A percentile compares a stretch with the other conserved stretches of the same genome.
phyloP scores from a whole-genome alignment of 306 rosid species.

The Cicer bijugum region DNA sequence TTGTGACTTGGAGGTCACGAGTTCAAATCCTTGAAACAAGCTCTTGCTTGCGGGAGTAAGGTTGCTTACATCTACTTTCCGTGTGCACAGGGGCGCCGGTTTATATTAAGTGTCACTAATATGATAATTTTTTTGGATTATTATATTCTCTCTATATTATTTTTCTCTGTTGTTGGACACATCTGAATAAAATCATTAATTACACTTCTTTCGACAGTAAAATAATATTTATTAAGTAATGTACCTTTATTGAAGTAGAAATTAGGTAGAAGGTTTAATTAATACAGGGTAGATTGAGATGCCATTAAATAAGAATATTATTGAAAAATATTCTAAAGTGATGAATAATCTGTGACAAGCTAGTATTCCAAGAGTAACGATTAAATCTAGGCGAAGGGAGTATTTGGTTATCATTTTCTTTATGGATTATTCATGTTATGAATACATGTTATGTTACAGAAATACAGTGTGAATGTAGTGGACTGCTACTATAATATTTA shows the following conservation, averaged over 20 bases:
- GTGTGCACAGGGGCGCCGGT: background rate
- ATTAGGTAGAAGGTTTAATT: background rate
- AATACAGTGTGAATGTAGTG: constrained; percentile 11
- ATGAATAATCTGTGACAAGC: constrained; percentile 1
- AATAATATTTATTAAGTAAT: background rate
- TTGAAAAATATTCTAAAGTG: background rate
- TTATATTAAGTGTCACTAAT: constrained; percentile 15
- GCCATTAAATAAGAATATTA: background rate
- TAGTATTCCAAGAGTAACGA: background rate
- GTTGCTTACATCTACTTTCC: background rate
- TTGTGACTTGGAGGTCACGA: background rate
- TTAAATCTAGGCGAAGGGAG: background rate
- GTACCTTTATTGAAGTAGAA: background rate
- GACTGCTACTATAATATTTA: constrained; percentile 23
- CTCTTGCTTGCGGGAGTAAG: background rate
- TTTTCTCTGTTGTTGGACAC: background rate
- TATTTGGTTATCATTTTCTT: constrained; percentile 10
- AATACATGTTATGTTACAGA: constrained; percentile 7
- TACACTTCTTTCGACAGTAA: background rate
- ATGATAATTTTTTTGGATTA: background rate
- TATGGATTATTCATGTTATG: constrained; percentile 6
- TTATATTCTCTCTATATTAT: background rate
- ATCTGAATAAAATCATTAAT: background rate
- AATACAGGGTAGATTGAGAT: background rate
- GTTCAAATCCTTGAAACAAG: background rate